These are phyloP conservation scores for Phlyctochytrium planicorne DNA, from an alignment of 192 early-diverging fungal genomes.

Conservation along the genomic window DNA sequence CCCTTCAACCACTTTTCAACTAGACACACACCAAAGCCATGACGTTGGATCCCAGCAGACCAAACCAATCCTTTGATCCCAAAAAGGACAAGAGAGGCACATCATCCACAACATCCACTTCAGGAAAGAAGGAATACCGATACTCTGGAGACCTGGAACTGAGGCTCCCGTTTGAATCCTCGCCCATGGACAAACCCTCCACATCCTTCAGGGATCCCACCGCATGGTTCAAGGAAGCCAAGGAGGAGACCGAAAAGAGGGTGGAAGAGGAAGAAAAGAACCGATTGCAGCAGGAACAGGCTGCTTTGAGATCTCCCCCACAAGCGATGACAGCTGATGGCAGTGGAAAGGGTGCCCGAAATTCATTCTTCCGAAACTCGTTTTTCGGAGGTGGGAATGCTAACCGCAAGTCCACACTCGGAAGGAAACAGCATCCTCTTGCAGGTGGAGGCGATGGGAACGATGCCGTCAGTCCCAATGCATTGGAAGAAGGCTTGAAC, in stretches of 20 bases:
- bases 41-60: no score
- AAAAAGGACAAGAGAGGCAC: no score
- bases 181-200: constrained; percentile 7
- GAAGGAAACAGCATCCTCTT: neutral
- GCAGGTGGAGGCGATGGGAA: neutral
- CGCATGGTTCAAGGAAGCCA: constrained; percentile 6
- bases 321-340: neutral
- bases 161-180: constrained; percentile 3
- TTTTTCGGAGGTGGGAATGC: neutral
- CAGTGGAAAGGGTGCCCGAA: neutral
- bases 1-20: no score
- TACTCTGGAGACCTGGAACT: constrained; percentile 14
- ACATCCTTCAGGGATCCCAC: constrained; percentile 4
- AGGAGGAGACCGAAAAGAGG: neutral
- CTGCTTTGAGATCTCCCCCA: no score
- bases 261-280: no score
- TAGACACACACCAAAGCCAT: no score
- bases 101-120: no score
- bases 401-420: neutral
- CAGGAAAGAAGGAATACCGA: neutral
- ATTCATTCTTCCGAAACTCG: neutral
- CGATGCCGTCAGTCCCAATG: neutral
- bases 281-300: no score
- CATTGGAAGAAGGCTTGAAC: neutral
- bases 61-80: no score